Evolutionary conservation across 495 filamentous ascomycete species (phyloP), one percentile per base, ranked within the genome.

Genomic region (Aspergillus mulundensis): DNA sequence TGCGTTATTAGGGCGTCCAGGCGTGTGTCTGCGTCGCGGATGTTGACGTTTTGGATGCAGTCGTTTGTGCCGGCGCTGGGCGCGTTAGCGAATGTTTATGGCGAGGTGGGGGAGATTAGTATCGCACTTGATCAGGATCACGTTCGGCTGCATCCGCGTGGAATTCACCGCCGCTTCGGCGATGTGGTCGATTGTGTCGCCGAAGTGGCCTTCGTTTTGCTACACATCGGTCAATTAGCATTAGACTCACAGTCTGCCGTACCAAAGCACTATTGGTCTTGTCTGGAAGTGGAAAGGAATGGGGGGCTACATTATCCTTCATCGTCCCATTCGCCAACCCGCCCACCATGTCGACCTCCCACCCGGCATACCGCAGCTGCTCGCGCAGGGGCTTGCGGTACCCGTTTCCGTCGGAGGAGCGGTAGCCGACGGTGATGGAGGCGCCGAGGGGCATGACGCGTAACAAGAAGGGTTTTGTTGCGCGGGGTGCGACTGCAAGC

Each of bases 391-490:
- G 46, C 45, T 73, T 63, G 63, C 83, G 78, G 61, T 81, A 85
- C 16, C 81, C 81, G 63, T 82, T 77, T 18, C 75, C 72, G 49
- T 79, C 77, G 1, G 65, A 71, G 1, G 77, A 81, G 24, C 64
- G 64, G 42, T 75, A 77, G 20, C 83, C 83, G 41, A 71, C 68
- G 3, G 81, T 84, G 58, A 86, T 82, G 0, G 81, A 84, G 11
- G 81, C 81, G 23, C 82, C 82, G 20, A 84, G 70, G 21, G 81
- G 78, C 65, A 84, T 68, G 21, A 82, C 70, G 10, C 79, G 70
- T 5, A 84, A 69, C 5, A 61, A 45, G 30, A 68, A 68, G 1
- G 54, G 59, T 30, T 61, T 61, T 30, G 50, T 32, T 1, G 18
- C 18, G 50, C 50, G 50, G 15, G 50, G 38, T 1, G 14, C 1